Evolutionary conservation across 352 stramenopile species (phyloP).

Genomic region (Phytophthora pluvialis): DNA sequence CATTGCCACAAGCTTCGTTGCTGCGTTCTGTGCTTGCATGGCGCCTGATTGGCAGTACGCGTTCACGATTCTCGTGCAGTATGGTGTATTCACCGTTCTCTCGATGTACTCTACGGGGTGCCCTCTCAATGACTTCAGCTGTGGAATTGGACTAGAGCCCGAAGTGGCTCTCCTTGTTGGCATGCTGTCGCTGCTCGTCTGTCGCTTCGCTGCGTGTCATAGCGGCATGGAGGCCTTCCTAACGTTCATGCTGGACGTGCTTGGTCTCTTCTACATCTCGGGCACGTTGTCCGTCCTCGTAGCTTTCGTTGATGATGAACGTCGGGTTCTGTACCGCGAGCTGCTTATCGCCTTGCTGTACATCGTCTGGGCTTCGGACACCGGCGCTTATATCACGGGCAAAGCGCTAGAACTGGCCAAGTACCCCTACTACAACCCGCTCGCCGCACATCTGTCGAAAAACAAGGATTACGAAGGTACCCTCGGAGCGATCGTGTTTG

Average conservation of each 20-base stretch:
- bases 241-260: slow-evolving; percentile 51
- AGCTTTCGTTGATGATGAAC: slow-evolving; percentile 63
- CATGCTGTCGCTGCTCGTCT: slow-evolving; percentile 45
- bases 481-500: slow-evolving; percentile 78
- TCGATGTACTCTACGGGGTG: slow-evolving; percentile 62
- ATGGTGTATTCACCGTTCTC: slow-evolving; percentile 51
- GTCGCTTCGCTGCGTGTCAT: slow-evolving; percentile 35
- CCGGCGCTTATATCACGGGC: slow-evolving; percentile 94
- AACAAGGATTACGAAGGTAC: slow-evolving; percentile 97
- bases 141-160: slow-evolving; percentile 40
- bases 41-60: slow-evolving; percentile 49
- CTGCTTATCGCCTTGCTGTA: slow-evolving; percentile 67
- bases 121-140: slow-evolving; percentile 58
- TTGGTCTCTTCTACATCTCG: slow-evolving; percentile 66
- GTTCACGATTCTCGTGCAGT: slow-evolving; percentile 47
- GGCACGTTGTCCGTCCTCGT: slow-evolving; percentile 56
- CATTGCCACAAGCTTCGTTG: slow-evolving; percentile 41
- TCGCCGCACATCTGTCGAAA: slow-evolving; percentile 90
- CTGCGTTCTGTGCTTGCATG: slow-evolving; percentile 48
- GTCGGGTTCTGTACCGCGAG: slow-evolving; percentile 50
- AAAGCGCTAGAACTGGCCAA: slow-evolving; percentile 85
- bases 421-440: slow-evolving; percentile 76
- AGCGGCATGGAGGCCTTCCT: slow-evolving; percentile 38
- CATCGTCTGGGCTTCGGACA: slow-evolving; percentile 85
- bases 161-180: slow-evolving; percentile 36